Base-by-base conservation (phyloP, 805 yeast species). In the Tetrapisispora pingtungensis region DNA sequence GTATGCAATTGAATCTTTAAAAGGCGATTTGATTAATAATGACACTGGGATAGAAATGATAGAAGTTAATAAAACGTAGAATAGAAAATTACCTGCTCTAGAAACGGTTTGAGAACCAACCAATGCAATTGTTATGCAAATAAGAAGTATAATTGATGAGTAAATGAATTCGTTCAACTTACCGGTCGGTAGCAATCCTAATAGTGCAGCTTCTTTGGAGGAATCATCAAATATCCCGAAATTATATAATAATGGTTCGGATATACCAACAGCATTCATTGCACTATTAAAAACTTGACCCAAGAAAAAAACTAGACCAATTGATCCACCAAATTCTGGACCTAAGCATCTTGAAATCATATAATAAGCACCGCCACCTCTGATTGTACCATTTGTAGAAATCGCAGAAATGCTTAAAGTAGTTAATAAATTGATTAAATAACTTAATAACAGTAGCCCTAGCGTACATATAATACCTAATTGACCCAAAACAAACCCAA, bases 321-420 rank as follows among this genome's bases (percentile, higher is more conserved):
- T 90, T 4, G 96, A 84, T 3, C 98, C 98, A 24, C 99, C 99
- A 65, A 93, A 93, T 61, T 93, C 99, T 3, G 97, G 96, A 0
- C 99, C 99, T 48, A 93, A 68, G 30, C 95, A 82, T 52, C 99
- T 73, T 30, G 95, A 84, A 47, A 93, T 87, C 97, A 93, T 93
- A 57, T 88, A 93, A 61, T 93, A 93, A 0, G 97, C 97, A 40
- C 99, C 99, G 14, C 99, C 99, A 13, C 97, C 97, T 53, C 88
- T 77, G 2, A 93, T 97, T 0, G 95, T 87, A 19, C 99, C 99
- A 59, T 93, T 93, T 1, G 99, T 93, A 2, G 97, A 87, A 48
- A 93, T 93, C 1, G 98, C 98, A 44, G 95, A 84, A 46, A 93
- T 80, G 18, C 96, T 85, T 52, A 93, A 65, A 0, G 95, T 86